A percentile compares a stretch with the other conserved stretches of the same genome.
Evolutionary conservation across 2,329 filamentous ascomycete genomes (phyloP).

Genomic region (Xylaria polymorpha): DNA sequence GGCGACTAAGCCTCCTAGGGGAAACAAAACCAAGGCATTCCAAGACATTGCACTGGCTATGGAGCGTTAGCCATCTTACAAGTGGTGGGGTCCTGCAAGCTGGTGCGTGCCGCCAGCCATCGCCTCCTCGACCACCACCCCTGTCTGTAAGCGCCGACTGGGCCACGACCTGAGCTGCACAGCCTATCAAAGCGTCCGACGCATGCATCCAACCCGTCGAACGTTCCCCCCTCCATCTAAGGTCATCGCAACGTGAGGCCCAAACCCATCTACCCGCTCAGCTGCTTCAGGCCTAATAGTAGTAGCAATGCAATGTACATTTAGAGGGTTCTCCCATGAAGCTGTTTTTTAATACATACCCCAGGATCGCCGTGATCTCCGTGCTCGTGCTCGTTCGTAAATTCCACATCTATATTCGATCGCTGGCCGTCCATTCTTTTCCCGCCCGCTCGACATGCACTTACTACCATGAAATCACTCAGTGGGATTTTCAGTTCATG

Average conservation of each 20-base stretch:
- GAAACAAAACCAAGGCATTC: conserved; percentile 56
- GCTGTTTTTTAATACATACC: conserved; percentile 43
- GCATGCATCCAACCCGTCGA: conserved; percentile 52
- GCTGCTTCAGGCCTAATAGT: conserved; percentile 50
- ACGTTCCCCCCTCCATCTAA: conserved; percentile 47
- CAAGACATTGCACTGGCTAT: conserved; percentile 62
- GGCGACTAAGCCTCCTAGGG: conserved; percentile 47
- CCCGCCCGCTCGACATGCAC: conserved; percentile 47
- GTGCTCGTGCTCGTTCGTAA: conserved; percentile 37
- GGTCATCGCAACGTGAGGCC: conserved; percentile 44
- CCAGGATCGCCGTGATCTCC: conserved; percentile 42
- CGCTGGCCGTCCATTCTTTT: conserved; percentile 48
- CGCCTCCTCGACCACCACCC: conserved; percentile 55
- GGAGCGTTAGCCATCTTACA: conserved; percentile 56
- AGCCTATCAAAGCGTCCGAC: conserved; percentile 57
- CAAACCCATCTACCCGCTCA: conserved; percentile 46
- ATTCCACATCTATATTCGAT: conserved; percentile 43
- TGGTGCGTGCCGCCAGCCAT: conserved; percentile 59
- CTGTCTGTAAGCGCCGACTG: conserved; percentile 62
- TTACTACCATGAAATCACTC: conserved; percentile 55
- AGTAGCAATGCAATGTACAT: conserved; percentile 27
- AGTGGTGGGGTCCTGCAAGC: conserved; percentile 55
- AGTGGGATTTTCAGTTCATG: conserved; percentile 60
- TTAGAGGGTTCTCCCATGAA: conserved; percentile 43
- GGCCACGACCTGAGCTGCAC: conserved; percentile 52